Evolutionary conservation across 2,329 filamentous ascomycete species (phyloP).

Genomic region (Fusarium secorum): DNA sequence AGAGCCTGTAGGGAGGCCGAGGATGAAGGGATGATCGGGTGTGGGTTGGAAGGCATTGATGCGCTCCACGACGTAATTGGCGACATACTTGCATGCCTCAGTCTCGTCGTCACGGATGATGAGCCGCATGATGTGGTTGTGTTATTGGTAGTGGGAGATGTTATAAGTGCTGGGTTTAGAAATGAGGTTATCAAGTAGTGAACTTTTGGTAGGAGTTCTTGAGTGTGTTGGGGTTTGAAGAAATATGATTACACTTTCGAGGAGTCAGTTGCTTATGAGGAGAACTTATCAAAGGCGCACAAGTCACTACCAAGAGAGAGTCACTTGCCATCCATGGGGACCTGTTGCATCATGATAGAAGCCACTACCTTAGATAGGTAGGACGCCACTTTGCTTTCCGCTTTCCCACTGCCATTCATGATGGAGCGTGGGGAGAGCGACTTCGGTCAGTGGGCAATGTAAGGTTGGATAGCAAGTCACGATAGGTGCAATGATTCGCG

Average conservation of each 20-base stretch:
- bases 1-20: constrained; percentile 84
- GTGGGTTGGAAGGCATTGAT: constrained; percentile 81
- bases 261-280: constrained; percentile 28
- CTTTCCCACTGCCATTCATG: constrained; percentile 12
- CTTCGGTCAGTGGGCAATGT: constrained; percentile 16
- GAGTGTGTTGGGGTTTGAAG: neutral
- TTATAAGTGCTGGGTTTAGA: constrained; percentile 7
- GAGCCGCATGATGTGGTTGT: constrained; percentile 70
- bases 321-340: constrained; percentile 13
- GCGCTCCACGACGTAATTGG: constrained; percentile 82
- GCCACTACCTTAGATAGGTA: neutral
- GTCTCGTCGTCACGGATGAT: constrained; percentile 79
- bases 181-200: neutral
- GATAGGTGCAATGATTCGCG: neutral
- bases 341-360: constrained; percentile 26
- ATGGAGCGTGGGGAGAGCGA: constrained; percentile 21
- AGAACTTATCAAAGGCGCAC: neutral
- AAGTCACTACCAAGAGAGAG: constrained; percentile 9
- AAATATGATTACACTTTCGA: constrained; percentile 5
- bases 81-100: constrained; percentile 76
- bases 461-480: constrained; percentile 19
- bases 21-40: constrained; percentile 76
- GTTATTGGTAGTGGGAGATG: constrained; percentile 28
- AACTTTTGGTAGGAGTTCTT: neutral
- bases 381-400: constrained; percentile 8